Base-by-base conservation (phyloP, 805 yeast species). In the Candida glaebosa region DNA sequence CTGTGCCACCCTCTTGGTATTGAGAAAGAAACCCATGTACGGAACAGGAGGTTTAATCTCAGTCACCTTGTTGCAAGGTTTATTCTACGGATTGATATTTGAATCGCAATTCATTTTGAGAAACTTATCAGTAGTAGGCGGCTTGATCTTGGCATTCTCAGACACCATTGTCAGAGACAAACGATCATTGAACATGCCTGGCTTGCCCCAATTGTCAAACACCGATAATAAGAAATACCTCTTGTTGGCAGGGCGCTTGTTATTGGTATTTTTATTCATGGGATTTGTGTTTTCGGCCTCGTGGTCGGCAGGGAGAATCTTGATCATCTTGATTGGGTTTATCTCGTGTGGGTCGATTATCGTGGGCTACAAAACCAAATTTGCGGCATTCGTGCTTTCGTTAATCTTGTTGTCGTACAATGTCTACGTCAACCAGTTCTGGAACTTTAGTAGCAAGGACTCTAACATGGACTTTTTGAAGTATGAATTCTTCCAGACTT, bases 401-500 rank as follows among this genome's bases (percentile, higher is more conserved):
- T 65, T 84, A 16, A 66, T 88, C 52, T 75, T 91, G 50, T 72
- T 84, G 46, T 64, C 83, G 47, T 88, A 87, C 74, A 90, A 93
- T 65, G 61, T 87, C 44, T 63, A 81, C 32, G 80, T 82, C 47
- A 91, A 93, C 71, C 87, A 87, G 55, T 91, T 88, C 73, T 91
- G 99, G 99, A 70, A 79, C 41, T 77, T 82, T 71, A 76, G 79
- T 39, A 59, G 76, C 38, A 76, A 75, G 47, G 87, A 84, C 54
- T 79, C 91, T 25, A 79, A 82, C 64, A 81, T 96, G 57, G 99
- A 91, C 66, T 86, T 81, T 64, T 68, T 88, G 61, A 86, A 86
- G 64, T 93, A 90, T 63, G 98, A 90, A 65, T 87, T 86, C 63
- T 91, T 85, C 76, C 99, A 93, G 70, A 88, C 96, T 31, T 73